Conservation (phyloP, 2,329 filamentous ascomycete genomes). For the Geosmithia putterillii region DNA sequence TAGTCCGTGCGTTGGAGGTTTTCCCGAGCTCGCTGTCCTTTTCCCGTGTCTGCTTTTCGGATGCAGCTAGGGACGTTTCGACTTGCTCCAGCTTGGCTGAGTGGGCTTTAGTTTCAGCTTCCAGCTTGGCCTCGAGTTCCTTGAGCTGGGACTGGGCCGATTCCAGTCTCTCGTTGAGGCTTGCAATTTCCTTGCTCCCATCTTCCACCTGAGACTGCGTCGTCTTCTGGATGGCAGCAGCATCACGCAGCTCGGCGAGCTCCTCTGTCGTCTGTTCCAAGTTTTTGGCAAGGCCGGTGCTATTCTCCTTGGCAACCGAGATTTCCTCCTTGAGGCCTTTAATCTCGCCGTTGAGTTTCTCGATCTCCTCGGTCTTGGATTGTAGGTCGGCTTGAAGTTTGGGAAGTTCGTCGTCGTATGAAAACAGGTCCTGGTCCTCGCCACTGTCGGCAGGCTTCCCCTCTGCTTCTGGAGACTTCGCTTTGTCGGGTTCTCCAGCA, state of each 20-base stretch:
- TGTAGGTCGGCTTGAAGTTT: constrained; percentile 65
- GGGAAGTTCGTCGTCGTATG: constrained; percentile 78
- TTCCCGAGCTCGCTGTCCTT: constrained; percentile 28
- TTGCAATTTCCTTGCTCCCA: constrained; percentile 32
- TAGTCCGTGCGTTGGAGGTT: constrained; percentile 22
- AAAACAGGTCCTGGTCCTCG: constrained; percentile 69
- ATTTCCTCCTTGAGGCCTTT: constrained; percentile 58
- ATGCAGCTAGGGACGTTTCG: constrained; percentile 19
- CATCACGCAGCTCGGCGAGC: constrained; percentile 35
- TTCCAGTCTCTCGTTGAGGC: constrained; percentile 35
- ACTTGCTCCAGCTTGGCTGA: constrained; percentile 21
- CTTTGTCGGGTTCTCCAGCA: constrained; percentile 10
- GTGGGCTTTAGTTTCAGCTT: constrained; percentile 16
- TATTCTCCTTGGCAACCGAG: constrained; percentile 57
- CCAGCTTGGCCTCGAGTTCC: constrained; percentile 24
- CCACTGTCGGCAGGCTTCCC: constrained; percentile 22
- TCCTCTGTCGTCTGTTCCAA: constrained; percentile 57
- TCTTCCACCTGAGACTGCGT: constrained; percentile 37
- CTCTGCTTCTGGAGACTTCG: constrained; percentile 33
- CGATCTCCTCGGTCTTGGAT: constrained; percentile 58
- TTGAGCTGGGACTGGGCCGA: constrained; percentile 30
- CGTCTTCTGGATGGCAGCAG: constrained; percentile 24
- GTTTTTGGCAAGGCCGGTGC: constrained; percentile 50
- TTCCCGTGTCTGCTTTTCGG: constrained; percentile 19
- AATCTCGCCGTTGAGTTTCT: constrained; percentile 57